phyloP scores from a whole-genome alignment of 148 eudicot genomes.

The Amaranthus palmeri region DNA sequence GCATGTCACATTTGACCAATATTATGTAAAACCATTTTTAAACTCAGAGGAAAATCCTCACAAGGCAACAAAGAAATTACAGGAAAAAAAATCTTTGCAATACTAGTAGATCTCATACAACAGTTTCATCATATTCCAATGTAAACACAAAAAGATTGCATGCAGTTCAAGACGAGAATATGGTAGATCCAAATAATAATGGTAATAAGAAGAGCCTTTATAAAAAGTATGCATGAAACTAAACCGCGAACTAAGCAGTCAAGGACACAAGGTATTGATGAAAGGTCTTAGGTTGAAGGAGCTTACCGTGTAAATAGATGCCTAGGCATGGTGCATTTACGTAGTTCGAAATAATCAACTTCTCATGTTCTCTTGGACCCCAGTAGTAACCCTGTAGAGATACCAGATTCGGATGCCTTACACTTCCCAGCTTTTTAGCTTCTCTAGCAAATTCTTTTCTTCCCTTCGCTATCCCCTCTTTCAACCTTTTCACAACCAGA shows the following conservation, averaged over 20 bases:
- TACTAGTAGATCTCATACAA: no score
- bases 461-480: conserved; percentile 66
- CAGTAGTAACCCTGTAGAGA: conserved; percentile 67
- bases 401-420: conserved; percentile 58
- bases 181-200: not conserved
- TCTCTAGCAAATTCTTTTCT: conserved; percentile 67
- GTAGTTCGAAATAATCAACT: conserved; percentile 56
- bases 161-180: not conserved
- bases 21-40: no score
- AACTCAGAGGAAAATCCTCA: no score
- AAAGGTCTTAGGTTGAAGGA: not conserved
- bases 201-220: not conserved
- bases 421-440: conserved; percentile 61
- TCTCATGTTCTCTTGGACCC: conserved; percentile 75
- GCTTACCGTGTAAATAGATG: conserved; percentile 54
- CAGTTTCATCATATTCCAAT: not conserved
- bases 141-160: not conserved
- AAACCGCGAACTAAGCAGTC: not conserved
- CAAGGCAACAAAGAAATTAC: no score
- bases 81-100: no score
- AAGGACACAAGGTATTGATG: not conserved
- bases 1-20: no score
- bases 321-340: conserved; percentile 60
- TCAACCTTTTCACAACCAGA: conserved; percentile 56
- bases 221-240: not conserved